Conservation (phyloP, 2,329 filamentous ascomycete genomes). For the Fusarium avenaceum region DNA sequence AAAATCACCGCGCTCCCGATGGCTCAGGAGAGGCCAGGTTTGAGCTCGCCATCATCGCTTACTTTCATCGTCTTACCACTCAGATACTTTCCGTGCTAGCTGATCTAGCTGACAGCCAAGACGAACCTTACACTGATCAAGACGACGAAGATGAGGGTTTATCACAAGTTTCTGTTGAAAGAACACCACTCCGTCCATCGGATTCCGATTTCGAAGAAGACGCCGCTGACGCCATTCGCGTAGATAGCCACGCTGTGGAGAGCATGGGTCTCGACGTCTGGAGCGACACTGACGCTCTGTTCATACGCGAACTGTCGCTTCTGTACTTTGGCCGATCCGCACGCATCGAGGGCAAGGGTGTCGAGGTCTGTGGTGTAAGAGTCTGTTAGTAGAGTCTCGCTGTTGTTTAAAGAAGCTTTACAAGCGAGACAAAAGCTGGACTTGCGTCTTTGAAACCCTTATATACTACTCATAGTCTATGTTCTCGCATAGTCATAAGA, state of each 20-base stretch:
- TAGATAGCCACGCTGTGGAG: constrained; percentile 75
- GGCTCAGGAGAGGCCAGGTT: constrained; percentile 62
- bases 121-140: constrained; percentile 57
- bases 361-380: constrained; percentile 80
- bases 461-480: constrained; percentile 35
- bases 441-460: constrained; percentile 43
- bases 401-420: constrained; percentile 8
- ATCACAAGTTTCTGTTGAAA: constrained; percentile 50
- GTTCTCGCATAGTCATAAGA: constrained; percentile 25
- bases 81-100: constrained; percentile 73
- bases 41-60: constrained; percentile 81
- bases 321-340: constrained; percentile 76
- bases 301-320: constrained; percentile 72
- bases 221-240: constrained; percentile 60
- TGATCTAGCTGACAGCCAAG: constrained; percentile 68
- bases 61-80: constrained; percentile 82
- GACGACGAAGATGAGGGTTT: constrained; percentile 55
- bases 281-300: constrained; percentile 78
- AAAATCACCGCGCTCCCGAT: constrained; percentile 53
- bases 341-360: constrained; percentile 74
- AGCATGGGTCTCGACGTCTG: constrained; percentile 83
- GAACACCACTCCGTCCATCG: constrained; percentile 45
- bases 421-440: constrained; percentile 45
- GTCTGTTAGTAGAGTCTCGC: constrained; percentile 66
- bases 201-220: constrained; percentile 49